Percentiles rank a stretch among this genome's conserved stretches.
Conservation (phyloP, 2,329 filamentous ascomycete species). For the Apiospora malaysiana region DNA sequence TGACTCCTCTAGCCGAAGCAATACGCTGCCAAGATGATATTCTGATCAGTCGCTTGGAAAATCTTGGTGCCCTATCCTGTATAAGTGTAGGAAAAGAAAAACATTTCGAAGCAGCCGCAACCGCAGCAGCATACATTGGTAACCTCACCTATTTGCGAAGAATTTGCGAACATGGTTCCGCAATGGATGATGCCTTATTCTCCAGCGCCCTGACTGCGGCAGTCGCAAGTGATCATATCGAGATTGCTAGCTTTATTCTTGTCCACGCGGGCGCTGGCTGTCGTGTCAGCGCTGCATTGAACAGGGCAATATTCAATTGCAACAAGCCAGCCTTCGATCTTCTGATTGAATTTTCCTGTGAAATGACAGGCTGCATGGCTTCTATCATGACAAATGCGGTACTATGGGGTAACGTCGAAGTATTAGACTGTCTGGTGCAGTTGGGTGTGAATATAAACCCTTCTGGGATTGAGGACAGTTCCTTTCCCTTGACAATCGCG, state of each 20-base stretch:
- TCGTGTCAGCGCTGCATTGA: background rate
- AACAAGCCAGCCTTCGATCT: background rate
- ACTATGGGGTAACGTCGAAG: background rate
- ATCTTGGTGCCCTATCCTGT: background rate
- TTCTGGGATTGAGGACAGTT: too few species aligned
- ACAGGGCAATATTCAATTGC: background rate
- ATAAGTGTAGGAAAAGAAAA: background rate
- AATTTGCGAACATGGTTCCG: background rate
- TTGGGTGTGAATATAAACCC: too few species aligned
- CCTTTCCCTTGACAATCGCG: background rate
- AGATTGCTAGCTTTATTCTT: background rate
- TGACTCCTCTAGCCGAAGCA: background rate
- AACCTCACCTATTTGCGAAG: background rate
- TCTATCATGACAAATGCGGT: background rate
- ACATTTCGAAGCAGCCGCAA: background rate
- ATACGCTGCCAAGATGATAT: background rate
- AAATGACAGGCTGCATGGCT: too few species aligned
- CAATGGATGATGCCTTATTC: rapidly evolving
- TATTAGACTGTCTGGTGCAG: background rate
- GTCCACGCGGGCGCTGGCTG: background rate
- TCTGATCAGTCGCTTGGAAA: background rate
- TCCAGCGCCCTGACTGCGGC: background rate
- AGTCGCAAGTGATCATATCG: background rate
- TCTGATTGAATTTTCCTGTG: background rate
- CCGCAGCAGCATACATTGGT: background rate